These are phyloP conservation scores for Yamagishiella unicocca DNA, from an alignment of 139 green algal genomes.

Conservation along the genomic window DNA sequence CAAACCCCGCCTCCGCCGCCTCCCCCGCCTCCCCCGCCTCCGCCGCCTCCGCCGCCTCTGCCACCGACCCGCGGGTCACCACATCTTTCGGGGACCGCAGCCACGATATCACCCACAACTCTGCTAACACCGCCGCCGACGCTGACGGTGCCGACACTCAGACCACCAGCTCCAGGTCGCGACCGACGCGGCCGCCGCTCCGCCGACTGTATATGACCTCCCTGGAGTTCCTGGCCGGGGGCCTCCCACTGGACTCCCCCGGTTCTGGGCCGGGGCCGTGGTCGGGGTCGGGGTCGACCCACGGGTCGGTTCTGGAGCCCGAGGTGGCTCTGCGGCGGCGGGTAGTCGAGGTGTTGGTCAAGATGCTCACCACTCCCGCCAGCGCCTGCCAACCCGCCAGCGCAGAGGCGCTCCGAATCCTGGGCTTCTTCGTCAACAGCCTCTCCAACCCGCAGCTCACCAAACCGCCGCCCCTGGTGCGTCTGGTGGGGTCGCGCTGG, in stretches of 20 bases:
- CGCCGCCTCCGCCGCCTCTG: background rate
- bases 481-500: no score
- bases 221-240: background rate
- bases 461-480: conserved; percentile 58
- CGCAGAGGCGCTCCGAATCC: conserved; percentile 68
- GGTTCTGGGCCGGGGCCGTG: no score
- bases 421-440: conserved; percentile 71
- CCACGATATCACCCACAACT: no score
- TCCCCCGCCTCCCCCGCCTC: background rate
- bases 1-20: no score
- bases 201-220: no score
- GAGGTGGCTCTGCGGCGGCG: conserved; percentile 1
- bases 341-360: conserved; percentile 55
- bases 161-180: no score
- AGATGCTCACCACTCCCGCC: conserved; percentile 67
- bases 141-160: no score
- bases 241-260: background rate
- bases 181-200: background rate
- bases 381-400: conserved; percentile 62
- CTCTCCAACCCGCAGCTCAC: conserved; percentile 72
- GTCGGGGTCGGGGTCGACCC: background rate
- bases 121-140: no score
- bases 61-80: background rate
- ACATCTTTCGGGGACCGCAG: background rate
- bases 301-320: background rate